Conservation (phyloP, 2,329 filamentous ascomycete species). For the Talaromyces sp. region DNA sequence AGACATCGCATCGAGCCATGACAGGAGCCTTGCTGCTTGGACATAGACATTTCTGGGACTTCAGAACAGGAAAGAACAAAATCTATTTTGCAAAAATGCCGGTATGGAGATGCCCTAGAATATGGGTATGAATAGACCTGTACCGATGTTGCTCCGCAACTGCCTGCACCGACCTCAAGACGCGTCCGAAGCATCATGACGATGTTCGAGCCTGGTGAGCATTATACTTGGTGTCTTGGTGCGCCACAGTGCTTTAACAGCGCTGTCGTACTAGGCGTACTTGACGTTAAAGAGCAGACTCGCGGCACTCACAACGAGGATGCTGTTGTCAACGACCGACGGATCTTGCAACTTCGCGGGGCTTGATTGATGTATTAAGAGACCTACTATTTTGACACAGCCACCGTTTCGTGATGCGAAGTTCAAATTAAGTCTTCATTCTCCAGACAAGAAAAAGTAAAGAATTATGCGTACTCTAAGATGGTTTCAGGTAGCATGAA, state of each 20-base stretch:
- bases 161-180: conserved; percentile 41
- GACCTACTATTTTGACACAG: background rate
- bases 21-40: too few relatives aligned
- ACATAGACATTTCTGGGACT: too few relatives aligned
- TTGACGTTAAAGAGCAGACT: conserved; percentile 26
- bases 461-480: background rate
- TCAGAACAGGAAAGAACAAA: too few relatives aligned
- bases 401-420: conserved; percentile 46
- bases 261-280: conserved; percentile 38
- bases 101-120: too few relatives aligned
- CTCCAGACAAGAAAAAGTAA: background rate
- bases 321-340: conserved; percentile 36
- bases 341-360: conserved; percentile 8
- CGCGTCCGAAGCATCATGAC: conserved; percentile 32
- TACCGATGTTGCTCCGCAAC: conserved; percentile 39
- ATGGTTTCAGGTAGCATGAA: background rate
- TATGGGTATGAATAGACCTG: background rate
- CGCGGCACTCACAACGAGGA: conserved; percentile 29
- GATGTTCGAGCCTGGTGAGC: conserved; percentile 26
- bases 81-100: too few relatives aligned
- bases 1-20: background rate
- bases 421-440: background rate
- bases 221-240: conserved; percentile 35
- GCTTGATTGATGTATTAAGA: conserved; percentile 1
- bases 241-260: conserved; percentile 44